Evolutionary conservation across 2,329 filamentous ascomycete species (phyloP).

Genomic region (Trichoderma cornu-damae): DNA sequence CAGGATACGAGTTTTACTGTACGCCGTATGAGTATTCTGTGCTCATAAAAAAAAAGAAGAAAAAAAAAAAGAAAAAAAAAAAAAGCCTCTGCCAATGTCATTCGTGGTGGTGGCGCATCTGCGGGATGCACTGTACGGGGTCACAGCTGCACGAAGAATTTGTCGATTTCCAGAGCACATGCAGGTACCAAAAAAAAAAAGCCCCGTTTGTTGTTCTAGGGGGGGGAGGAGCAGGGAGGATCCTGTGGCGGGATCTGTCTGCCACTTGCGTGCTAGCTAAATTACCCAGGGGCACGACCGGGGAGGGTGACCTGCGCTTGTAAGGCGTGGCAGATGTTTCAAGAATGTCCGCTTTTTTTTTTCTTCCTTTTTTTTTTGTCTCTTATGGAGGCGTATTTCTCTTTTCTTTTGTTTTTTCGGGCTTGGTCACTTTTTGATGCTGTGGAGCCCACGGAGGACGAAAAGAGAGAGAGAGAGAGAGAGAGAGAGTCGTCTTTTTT

Average conservation of each 20-base stretch:
- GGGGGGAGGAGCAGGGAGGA: too few relatives aligned
- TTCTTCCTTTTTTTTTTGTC: background rate
- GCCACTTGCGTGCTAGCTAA: constrained; percentile 9
- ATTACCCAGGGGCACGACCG: constrained; percentile 8
- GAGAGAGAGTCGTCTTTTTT: background rate
- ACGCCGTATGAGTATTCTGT: too few relatives aligned
- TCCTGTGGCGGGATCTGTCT: background rate
- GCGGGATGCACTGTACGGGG: background rate
- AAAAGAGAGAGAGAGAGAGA: background rate
- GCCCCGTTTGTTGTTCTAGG: too few relatives aligned
- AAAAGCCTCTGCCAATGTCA: too few relatives aligned
- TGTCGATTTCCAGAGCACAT: background rate
- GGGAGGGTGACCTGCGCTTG: background rate
- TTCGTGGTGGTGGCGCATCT: too few relatives aligned
- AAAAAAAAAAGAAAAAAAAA: too few relatives aligned
- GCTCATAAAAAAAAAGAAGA: too few relatives aligned
- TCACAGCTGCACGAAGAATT: background rate
- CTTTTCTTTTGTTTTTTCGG: background rate
- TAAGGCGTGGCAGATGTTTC: background rate
- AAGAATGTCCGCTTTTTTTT: background rate
- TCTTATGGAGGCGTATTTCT: background rate
- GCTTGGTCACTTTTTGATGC: background rate
- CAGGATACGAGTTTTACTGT: background rate
- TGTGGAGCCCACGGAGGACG: background rate
- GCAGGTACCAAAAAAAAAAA: constrained; percentile 13